A percentile compares a stretch with the other conserved stretches of the same genome.
phyloP scores from a whole-genome alignment of 2,329 filamentous ascomycete species.

The Pezizomycotina sp. region DNA sequence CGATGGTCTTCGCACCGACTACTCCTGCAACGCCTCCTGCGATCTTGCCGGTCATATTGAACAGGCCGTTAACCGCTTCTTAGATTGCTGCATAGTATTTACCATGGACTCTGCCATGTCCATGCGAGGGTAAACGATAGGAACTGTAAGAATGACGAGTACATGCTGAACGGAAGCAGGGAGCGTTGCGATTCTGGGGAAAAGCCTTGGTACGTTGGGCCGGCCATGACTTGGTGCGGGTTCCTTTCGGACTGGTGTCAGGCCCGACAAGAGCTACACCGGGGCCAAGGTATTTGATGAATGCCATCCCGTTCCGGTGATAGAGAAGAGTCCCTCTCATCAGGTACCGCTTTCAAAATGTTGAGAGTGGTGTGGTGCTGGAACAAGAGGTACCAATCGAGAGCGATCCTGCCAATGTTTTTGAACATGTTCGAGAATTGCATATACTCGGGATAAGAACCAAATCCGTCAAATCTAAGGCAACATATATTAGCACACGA shows the following conservation, averaged over 20 bases:
- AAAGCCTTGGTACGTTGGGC: conserved; percentile 95
- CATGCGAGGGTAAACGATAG: conserved; percentile 74
- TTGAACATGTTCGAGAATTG: conserved; percentile 95
- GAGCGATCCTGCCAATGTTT: conserved; percentile 86
- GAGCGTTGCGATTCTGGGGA: conserved; percentile 82
- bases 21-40: conserved; percentile 90
- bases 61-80: conserved; percentile 94
- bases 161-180: conserved; percentile 92
- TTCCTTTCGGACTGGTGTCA: conserved; percentile 87
- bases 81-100: conserved; percentile 80
- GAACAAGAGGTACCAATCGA: conserved; percentile 96
- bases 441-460: conserved; percentile 96
- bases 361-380: conserved; percentile 95
- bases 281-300: conserved; percentile 88
- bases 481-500: conserved; percentile 20
- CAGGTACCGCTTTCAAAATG: conserved; percentile 72
- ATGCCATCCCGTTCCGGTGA: conserved; percentile 96
- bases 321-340: conserved; percentile 86
- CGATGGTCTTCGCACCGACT: conserved; percentile 83
- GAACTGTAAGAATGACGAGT: conserved; percentile 87
- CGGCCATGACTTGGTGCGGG: conserved; percentile 80
- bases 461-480: conserved; percentile 80
- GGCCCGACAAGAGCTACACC: conserved; percentile 77
- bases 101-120: conserved; percentile 84
- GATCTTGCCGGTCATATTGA: conserved; percentile 89